Conservation (phyloP, 2,329 filamentous ascomycete genomes). For the Arthrocladium fulminans region DNA sequence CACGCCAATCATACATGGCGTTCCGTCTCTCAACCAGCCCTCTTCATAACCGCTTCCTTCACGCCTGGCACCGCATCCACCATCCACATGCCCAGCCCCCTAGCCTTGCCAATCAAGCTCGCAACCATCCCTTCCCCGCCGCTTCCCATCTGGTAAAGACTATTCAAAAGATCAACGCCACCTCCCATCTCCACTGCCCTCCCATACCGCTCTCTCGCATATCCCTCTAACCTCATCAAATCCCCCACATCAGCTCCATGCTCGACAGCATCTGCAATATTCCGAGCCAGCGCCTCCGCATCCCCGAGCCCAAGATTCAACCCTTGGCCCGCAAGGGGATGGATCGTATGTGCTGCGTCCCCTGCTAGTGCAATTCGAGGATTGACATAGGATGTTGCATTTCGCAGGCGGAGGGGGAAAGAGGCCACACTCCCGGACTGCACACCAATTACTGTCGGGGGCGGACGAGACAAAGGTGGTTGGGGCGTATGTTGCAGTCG, state of each 20-base stretch:
- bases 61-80: slow-evolving; percentile 18
- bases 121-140: slow-evolving; percentile 13
- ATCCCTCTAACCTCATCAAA: slow-evolving; percentile 67
- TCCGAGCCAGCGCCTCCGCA: slow-evolving; percentile 65
- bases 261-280: slow-evolving; percentile 65
- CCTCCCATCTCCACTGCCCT: slow-evolving; percentile 26
- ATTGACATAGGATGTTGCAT: slow-evolving; percentile 86
- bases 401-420: slow-evolving; percentile 83
- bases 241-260: slow-evolving; percentile 85
- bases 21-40: slow-evolving; percentile 12
- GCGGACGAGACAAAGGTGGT: slow-evolving; percentile 40
- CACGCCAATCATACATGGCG: too few relatives aligned
- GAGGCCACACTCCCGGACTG: slow-evolving; percentile 75
- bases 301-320: slow-evolving; percentile 90
- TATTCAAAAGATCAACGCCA: slow-evolving; percentile 20
- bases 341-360: slow-evolving; percentile 89
- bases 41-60: slow-evolving; percentile 20
- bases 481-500: slow-evolving; percentile 61
- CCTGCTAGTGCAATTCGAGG: slow-evolving; percentile 88
- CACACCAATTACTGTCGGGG: slow-evolving; percentile 58
- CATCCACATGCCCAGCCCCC: slow-evolving; percentile 20
- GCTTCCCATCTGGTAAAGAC: slow-evolving; percentile 19
- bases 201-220: slow-evolving; percentile 71
- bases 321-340: slow-evolving; percentile 89
- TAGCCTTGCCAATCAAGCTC: slow-evolving; percentile 10